phyloP scores from a whole-genome alignment of 2,329 filamentous ascomycete genomes.

The Sordariomycetes sp. region DNA sequence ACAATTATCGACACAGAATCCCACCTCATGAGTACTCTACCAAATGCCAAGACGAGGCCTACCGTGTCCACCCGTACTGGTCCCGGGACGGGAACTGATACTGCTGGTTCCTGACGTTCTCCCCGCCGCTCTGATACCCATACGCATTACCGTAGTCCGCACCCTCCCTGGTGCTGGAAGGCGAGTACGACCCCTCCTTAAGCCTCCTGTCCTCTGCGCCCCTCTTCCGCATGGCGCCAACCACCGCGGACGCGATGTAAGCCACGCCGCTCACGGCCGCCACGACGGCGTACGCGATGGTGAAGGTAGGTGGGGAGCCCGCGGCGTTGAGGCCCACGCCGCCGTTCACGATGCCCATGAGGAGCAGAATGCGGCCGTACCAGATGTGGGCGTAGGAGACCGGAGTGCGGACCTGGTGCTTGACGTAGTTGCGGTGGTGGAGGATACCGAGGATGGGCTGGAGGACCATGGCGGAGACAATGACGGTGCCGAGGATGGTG shows the following conservation, averaged over 20 bases:
- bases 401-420: conserved; percentile 32
- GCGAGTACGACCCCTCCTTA: neutral
- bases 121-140: neutral
- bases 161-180: neutral
- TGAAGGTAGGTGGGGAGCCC: conserved; percentile 22
- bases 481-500: conserved; percentile 43
- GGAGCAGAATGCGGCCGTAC: conserved; percentile 48
- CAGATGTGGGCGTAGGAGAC: conserved; percentile 50
- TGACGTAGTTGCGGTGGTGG: conserved; percentile 45
- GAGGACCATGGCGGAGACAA: conserved; percentile 41
- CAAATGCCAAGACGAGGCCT: neutral
- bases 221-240: conserved; percentile 3
- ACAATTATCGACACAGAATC: neutral
- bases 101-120: neutral
- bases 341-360: conserved; percentile 52
- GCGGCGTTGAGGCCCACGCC: conserved; percentile 48
- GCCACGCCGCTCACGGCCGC: conserved; percentile 33
- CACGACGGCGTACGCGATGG: conserved; percentile 46
- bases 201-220: neutral
- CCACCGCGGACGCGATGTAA: conserved; percentile 26
- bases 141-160: neutral
- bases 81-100: conserved; percentile 4
- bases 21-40: neutral
- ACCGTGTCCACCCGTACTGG: neutral
- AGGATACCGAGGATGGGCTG: conserved; percentile 47